Base-by-base conservation (phyloP, 768 basidiomycete genomes). In the Phallus indusiatus region DNA sequence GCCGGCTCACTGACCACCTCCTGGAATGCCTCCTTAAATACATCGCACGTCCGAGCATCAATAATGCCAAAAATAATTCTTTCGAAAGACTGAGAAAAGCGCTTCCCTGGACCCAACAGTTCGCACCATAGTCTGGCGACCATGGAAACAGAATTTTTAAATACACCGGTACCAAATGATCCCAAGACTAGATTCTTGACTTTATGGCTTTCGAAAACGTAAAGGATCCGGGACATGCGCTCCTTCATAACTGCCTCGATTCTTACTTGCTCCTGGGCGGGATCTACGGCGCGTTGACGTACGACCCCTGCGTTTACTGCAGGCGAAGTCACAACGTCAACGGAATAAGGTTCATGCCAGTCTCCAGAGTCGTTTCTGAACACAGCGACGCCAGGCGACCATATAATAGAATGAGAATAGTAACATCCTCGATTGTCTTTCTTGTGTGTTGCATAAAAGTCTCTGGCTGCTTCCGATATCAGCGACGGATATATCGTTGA, bases 391-490 rank as follows among this genome's bases (percentile, higher is more conserved):
- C 73, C 71, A 0, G 88, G 86, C 12, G 86, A 85, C 65, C 83
- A 88, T 22, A 90, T 75, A 81, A 90, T 88, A 20, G 86, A 81
- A 68, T 90, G 84, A n/a, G 86, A 76, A 68, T 89, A 89, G 68
- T 80, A 86, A 0, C 84, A 83, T 7, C 73, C 76, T 51, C 74
- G 74, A 10, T 67, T 66, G 63, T 77, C 63, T 46, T 56, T 61
- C 33, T 73, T 73, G 67, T 90, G 88, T 18, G 81, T 66, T 2
- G 69, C 70, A 67, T 91, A 88, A 71, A 88, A 90, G 46, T 76
- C 74, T 48, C 78, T 72, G 0, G 80, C 83, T 5, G 73, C 74
- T 16, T 70, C 67, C 10, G 83, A 80, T 65, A 76, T 75, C 57
- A 90, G 82, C 9, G 83, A 78, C 1, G 78, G 73, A 63, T 84